phyloP scores from a whole-genome alignment of 2,329 filamentous ascomycete genomes.

The Chaetomium globosum region DNA sequence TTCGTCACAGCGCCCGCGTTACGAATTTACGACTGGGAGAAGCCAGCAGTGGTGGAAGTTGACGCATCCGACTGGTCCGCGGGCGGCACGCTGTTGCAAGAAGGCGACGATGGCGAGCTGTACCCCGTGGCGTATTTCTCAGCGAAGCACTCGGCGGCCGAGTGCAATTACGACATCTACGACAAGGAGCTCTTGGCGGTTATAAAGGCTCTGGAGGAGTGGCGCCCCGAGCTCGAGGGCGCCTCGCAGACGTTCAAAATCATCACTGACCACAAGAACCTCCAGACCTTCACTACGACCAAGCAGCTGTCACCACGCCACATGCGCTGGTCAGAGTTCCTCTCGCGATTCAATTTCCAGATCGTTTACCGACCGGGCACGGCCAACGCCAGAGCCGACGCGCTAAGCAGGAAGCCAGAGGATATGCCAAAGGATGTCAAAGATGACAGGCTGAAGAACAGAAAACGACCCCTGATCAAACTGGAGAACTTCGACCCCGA shows the following conservation, averaged over 20 bases:
- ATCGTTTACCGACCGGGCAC: neutral
- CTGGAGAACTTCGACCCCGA: neutral
- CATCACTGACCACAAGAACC: constrained; percentile 8
- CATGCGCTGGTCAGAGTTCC: neutral
- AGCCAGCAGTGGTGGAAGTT: neutral
- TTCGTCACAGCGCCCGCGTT: neutral
- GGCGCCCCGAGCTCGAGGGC: neutral
- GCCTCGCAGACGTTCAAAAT: neutral
- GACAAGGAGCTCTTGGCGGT: constrained; percentile 5
- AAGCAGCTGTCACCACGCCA: neutral
- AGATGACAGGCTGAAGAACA: neutral
- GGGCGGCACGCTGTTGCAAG: neutral
- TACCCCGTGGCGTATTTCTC: neutral
- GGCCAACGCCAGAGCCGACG: neutral
- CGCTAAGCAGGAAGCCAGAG: neutral
- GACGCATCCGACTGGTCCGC: constrained; percentile 8
- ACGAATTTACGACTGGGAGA: constrained; percentile 6
- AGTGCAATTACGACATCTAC: constrained; percentile 3
- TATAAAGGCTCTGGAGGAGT: constrained; percentile 7
- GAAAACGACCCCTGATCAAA: neutral
- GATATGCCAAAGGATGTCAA: neutral
- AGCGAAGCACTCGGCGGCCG: neutral
- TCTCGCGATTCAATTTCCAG: neutral
- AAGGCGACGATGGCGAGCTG: neutral
- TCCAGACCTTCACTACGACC: neutral